A percentile compares a stretch with the other conserved stretches of the same genome.
Evolutionary conservation across 176 grass and related monocot species (phyloP).

Genomic region (Avena eriantha): DNA sequence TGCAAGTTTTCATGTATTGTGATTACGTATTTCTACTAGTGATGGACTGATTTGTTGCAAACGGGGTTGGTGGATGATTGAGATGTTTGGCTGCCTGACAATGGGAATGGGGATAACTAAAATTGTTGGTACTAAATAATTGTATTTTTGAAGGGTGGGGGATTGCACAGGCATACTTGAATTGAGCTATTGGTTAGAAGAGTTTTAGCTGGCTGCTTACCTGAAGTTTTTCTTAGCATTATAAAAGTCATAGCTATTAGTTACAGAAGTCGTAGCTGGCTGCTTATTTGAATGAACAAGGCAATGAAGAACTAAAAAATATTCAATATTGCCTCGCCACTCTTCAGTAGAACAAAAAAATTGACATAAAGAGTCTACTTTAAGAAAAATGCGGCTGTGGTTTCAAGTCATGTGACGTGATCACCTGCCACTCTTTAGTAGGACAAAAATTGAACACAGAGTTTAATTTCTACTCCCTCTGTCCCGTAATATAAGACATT

Average conservation of each 20-base stretch:
- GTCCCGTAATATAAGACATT: no score
- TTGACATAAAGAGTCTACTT: not conserved
- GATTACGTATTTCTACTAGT: constrained; percentile 8
- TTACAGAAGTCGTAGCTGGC: not conserved
- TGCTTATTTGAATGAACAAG: not conserved
- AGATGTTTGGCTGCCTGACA: constrained; percentile 11
- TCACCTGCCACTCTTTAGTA: not conserved
- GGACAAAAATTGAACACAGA: constrained; percentile 9
- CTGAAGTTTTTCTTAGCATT: not conserved
- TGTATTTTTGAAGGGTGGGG: not conserved
- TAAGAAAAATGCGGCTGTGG: not conserved
- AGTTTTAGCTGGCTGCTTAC: not conserved
- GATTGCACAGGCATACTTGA: not conserved
- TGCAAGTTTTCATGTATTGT: not conserved
- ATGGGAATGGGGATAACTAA: not conserved
- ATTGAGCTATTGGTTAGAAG: not conserved
- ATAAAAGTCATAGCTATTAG: not conserved
- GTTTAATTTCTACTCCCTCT: not conserved
- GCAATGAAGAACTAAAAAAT: constrained; percentile 15
- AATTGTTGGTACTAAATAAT: not conserved
- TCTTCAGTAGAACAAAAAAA: not conserved
- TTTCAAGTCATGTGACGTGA: not conserved
- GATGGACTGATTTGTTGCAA: constrained; percentile 15
- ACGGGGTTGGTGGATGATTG: not conserved
- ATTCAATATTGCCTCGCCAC: not conserved